Base-by-base conservation (phyloP, 139 green algal species). In the Micromonas commoda region DNA sequence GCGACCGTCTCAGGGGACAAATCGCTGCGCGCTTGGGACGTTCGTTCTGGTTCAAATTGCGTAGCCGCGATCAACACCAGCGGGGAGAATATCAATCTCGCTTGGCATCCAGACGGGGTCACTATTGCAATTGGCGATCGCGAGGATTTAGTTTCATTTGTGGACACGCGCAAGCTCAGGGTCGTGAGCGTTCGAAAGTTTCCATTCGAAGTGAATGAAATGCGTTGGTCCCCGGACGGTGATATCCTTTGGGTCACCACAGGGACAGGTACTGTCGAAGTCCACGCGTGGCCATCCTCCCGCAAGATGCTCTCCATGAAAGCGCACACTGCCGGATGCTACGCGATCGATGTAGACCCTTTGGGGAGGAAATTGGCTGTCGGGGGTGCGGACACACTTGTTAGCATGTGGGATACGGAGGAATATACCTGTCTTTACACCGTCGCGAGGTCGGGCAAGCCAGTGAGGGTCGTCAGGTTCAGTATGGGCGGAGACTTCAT, bases 131-230 rank as follows among this genome's bases (percentile, higher is more conserved):
- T 70, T 19, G 63, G 63, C 28, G 29, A 70, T 19, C 28, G 63
- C 28, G 63, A 70, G 13, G 63, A 70, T 19, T 9, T 70, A 6
- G 29, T 70, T 13, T 39, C 63, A 9, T 70, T 70, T 19, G 29
- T 70, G 6, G 63, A 70, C 29, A 19, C 63, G 63, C 63, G 63
- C 9, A 70, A 33, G 63, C 29, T 28, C 63, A 70, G 20, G 63
- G 20, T 70, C 28, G 9, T 70, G 13, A 70, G 16, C 13, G 20
- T 19, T 9, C 9, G 13, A 6, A 70, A 35, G 63, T 70, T 70
- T 19, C 29, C 29, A 19, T 70, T 70, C 29, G 63, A 70, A 19
- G 63, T 70, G 63, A 70, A 70, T 19, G 63, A 70, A 19, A 70
- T 70, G 13, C 13, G 9, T 9, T 70, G 63, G 63, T 9, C 13